Evolutionary conservation across 495 filamentous ascomycete species (phyloP).

Genomic region (Parathielavia appendiculata): DNA sequence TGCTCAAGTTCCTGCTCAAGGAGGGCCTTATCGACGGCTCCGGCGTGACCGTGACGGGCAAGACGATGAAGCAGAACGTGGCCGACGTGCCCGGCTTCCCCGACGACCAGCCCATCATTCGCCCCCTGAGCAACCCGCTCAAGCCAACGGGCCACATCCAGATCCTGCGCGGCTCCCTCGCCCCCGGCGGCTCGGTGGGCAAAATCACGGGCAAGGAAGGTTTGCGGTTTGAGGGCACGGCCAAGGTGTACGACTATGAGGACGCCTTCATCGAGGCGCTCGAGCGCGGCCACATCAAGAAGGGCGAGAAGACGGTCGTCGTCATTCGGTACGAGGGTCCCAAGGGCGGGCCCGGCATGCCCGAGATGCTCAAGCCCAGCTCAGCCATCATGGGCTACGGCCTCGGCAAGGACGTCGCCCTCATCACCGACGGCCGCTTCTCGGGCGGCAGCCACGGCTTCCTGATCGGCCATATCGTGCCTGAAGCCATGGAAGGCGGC

Average conservation of each 20-base stretch:
- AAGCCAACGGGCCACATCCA: conserved; percentile 94
- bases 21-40: conserved; percentile 84
- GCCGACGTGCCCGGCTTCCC: conserved; percentile 74
- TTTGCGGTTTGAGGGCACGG: conserved; percentile 77
- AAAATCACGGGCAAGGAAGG: conserved; percentile 99
- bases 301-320: conserved; percentile 96
- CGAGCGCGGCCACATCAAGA: conserved; percentile 78
- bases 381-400: conserved; percentile 83
- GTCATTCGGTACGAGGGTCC: conserved; percentile 94
- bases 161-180: conserved; percentile 86
- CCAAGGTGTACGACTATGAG: conserved; percentile 81
- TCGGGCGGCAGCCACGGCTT: conserved; percentile 74
- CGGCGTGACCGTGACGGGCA: conserved; percentile 88
- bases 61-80: conserved; percentile 89
- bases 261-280: conserved; percentile 73
- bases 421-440: conserved; percentile 76
- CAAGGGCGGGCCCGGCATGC: conserved; percentile 78
- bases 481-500: conserved; percentile 64
- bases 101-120: conserved; percentile 81
- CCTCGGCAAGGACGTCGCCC: conserved; percentile 73
- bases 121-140: conserved; percentile 85
- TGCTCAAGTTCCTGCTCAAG: conserved; percentile 86
- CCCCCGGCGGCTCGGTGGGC: conserved; percentile 86
- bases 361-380: conserved; percentile 81
- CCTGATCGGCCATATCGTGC: conserved; percentile 70